Percentiles rank a stretch among this genome's conserved stretches.
Evolutionary conservation across 2,329 filamentous ascomycete genomes (phyloP).

Genomic region (Nemania diffusa): DNA sequence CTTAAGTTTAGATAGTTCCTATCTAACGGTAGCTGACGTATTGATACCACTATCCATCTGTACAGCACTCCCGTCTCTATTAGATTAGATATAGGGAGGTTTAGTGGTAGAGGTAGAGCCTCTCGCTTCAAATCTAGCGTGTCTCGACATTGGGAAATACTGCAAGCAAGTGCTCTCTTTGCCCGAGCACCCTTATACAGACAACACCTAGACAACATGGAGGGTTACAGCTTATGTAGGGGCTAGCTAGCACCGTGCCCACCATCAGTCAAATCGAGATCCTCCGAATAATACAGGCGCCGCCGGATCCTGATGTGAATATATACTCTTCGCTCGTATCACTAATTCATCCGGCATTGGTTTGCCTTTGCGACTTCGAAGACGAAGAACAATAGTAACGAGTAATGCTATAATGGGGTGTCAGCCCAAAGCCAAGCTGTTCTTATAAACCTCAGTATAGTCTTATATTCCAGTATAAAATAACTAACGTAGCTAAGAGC

Average conservation of each 20-base stretch:
- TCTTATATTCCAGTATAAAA: not conserved
- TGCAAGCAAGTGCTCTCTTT: conserved; percentile 20
- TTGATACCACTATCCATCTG: too few relatives aligned
- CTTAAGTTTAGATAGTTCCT: too few relatives aligned
- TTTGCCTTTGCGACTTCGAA: not conserved
- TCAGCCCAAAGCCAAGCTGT: not conserved
- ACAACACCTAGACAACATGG: conserved; percentile 2
- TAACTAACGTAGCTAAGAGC: not conserved
- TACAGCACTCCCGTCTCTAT: too few relatives aligned
- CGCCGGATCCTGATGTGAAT: not conserved
- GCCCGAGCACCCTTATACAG: conserved; percentile 3
- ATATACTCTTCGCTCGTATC: not conserved
- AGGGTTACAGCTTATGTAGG: conserved; percentile 28
- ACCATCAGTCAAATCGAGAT: conserved; percentile 27
- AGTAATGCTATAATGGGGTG: not conserved
- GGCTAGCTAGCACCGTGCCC: conserved; percentile 10
- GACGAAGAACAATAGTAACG: not conserved
- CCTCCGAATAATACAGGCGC: conserved; percentile 1
- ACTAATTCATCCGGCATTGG: not conserved
- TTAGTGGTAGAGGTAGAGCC: conserved; percentile 33
- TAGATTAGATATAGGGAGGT: not conserved
- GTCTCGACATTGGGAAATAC: conserved; percentile 17
- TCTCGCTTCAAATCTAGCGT: conserved; percentile 28
- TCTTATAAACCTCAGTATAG: not conserved
- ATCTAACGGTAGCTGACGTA: too few relatives aligned